A percentile compares a stretch with the other conserved stretches of the same genome.
These are phyloP conservation scores for Dichomitus squalens DNA, from an alignment of 1,284 basidiomycete species.

Conservation along the genomic window DNA sequence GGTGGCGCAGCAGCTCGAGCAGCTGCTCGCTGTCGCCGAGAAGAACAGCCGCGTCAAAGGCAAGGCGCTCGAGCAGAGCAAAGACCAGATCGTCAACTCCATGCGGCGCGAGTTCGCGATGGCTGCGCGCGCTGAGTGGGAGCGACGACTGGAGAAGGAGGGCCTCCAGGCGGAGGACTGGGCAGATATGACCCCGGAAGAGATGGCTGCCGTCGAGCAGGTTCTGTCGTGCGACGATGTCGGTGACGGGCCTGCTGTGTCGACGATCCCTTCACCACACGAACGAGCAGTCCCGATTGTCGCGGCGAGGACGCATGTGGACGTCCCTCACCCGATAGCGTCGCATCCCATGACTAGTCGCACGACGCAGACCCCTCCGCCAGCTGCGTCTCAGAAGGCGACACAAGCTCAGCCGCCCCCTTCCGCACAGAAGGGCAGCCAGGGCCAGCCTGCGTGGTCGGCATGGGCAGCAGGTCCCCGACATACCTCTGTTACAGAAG, in stretches of 20 bases:
- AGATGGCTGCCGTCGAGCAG: slow-evolving; percentile 24
- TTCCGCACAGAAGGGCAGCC: slow-evolving; percentile 10
- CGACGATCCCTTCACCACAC: not conserved
- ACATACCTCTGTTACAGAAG: slow-evolving; percentile 5
- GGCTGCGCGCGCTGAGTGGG: slow-evolving; percentile 22
- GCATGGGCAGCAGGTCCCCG: slow-evolving; percentile 6
- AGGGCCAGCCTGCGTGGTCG: slow-evolving; percentile 9
- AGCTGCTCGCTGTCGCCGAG: slow-evolving; percentile 13
- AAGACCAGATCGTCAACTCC: slow-evolving; percentile 14
- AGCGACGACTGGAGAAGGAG: slow-evolving; percentile 17
- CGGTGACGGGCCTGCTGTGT: slow-evolving; percentile 4
- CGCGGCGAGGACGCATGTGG: slow-evolving; percentile 7
- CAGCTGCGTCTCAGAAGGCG: slow-evolving; percentile 3
- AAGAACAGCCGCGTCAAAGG: slow-evolving; percentile 14
- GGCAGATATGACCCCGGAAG: slow-evolving; percentile 20
- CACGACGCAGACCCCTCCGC: slow-evolving; percentile 2
- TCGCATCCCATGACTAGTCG: slow-evolving; percentile 7
- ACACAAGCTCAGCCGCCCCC: slow-evolving; percentile 1
- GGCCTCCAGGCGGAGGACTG: slow-evolving; percentile 23
- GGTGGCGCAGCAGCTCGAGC: slow-evolving; percentile 11
- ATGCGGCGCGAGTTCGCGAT: slow-evolving; percentile 19
- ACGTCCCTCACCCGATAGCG: slow-evolving; percentile 5
- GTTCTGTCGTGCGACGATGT: slow-evolving; percentile 18
- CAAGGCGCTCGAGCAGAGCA: slow-evolving; percentile 6
- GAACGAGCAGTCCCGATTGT: not conserved